Percentiles rank a stretch among this genome's conserved stretches.
These are phyloP conservation scores for Mycocentrospora acerina DNA, from an alignment of 2,329 filamentous ascomycete genomes.

Conservation along the genomic window DNA sequence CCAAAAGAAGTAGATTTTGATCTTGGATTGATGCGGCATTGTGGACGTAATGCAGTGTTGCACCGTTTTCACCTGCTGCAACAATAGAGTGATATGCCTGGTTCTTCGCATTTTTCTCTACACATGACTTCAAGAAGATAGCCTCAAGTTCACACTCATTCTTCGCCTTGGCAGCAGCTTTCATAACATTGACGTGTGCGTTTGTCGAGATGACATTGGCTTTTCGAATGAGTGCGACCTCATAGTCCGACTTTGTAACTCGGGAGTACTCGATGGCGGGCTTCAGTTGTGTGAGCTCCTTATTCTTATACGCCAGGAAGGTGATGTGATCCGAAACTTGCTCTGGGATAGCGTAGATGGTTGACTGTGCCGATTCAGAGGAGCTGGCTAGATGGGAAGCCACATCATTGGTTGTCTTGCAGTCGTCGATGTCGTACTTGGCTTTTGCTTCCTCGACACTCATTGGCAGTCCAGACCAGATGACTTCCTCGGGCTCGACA, in stretches of 20 bases:
- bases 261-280: constrained; percentile 76
- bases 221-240: constrained; percentile 76
- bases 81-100: constrained; percentile 89
- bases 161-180: constrained; percentile 60
- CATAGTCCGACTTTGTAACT: constrained; percentile 82
- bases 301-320: constrained; percentile 69
- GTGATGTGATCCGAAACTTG: constrained; percentile 73
- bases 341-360: constrained; percentile 74
- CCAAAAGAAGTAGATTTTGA: constrained; percentile 79
- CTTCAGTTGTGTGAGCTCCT: constrained; percentile 59
- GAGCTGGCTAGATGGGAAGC: constrained; percentile 68
- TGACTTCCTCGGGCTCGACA: constrained; percentile 81
- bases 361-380: constrained; percentile 49
- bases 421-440: constrained; percentile 68
- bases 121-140: constrained; percentile 73
- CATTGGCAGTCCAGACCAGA: constrained; percentile 89
- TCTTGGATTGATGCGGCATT: constrained; percentile 45
- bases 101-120: constrained; percentile 73
- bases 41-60: constrained; percentile 83
- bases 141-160: constrained; percentile 86
- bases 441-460: constrained; percentile 72
- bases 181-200: constrained; percentile 73
- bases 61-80: constrained; percentile 75
- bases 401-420: constrained; percentile 70
- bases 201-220: constrained; percentile 78